Base-by-base conservation (phyloP, 1,284 basidiomycete genomes). In the Irpex sp. region DNA sequence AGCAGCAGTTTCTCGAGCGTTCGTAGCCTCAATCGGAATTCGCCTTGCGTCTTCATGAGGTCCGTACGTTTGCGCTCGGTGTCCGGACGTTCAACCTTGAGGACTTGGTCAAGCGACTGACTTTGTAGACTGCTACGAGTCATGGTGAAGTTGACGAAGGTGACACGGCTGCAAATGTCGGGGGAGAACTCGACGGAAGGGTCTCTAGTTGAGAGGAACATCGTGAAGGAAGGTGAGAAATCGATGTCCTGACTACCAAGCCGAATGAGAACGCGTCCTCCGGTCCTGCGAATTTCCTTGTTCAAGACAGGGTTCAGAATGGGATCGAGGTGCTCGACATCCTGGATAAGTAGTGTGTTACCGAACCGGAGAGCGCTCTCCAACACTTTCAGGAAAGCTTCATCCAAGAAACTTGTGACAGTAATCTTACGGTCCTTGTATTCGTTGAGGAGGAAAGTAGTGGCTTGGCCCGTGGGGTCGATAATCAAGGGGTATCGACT, bases 81-180 rank as follows among this genome's bases (percentile, higher is more conserved):
- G 70, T 98, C 97, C 0, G 98, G 95, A 12, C 97, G 86, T 73
- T 99, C 97, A 52, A 94, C 93, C 72, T 96, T 96, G 65, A 99
- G 85, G 2, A 99, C 95, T 74, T 98, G 95, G 73, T 98, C 96
- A 56, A 99, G 83, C 0, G 96, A 97, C 75, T 99, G 97, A 65
- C 94, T 98, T 75, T 99, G 96, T 42, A 99, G 82, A 82, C 95
- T 98, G 74, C 94, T 94, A 63, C 96, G 86, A 0, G 97, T 99
- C 94, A 99, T 99, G 16, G 96, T 99, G 77, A 99, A 99, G 80
- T 99, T 99, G 80, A 99, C 96, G 72, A 99, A 98, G 0, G 96
- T 97, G 42, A 99, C 97, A 63, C 97, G 88, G 78, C 94, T 97
- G 82, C 96, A 99, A 65, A 99, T 95, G 73, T 99, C 96, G 1